Conservation (phyloP, 768 basidiomycete genomes). For the Leccinum olivaceopallidum region DNA sequence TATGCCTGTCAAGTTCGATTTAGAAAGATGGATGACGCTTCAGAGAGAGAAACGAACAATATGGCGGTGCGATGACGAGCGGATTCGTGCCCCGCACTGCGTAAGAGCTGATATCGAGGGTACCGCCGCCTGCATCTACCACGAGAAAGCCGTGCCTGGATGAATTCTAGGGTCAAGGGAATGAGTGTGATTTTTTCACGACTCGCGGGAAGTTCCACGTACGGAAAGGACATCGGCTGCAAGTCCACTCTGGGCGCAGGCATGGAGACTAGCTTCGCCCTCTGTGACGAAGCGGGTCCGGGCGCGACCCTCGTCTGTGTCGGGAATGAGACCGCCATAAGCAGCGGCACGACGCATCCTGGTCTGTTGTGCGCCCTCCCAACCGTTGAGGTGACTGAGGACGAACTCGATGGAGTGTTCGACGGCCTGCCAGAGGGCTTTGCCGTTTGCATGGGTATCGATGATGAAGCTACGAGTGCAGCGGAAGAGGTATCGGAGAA, state of each 20-base stretch:
- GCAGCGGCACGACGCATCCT: slow-evolving; percentile 77
- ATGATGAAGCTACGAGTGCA: slow-evolving; percentile 76
- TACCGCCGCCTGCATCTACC: slow-evolving; percentile 80
- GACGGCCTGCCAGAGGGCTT: slow-evolving; percentile 64
- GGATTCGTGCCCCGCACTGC: slow-evolving; percentile 69
- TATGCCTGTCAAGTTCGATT: slow-evolving; percentile 47
- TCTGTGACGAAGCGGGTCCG: slow-evolving; percentile 81
- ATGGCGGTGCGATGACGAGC: slow-evolving; percentile 53
- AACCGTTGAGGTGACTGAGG: slow-evolving; percentile 79
- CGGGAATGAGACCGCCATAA: slow-evolving; percentile 70
- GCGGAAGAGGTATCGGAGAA: slow-evolving; percentile 68
- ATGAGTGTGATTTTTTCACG: not conserved
- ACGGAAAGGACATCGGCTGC: slow-evolving; percentile 79
- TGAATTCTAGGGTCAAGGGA: slow-evolving; percentile 48
- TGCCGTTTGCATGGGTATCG: slow-evolving; percentile 79
- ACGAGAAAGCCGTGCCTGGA: slow-evolving; percentile 78
- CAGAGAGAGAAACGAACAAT: slow-evolving; percentile 45
- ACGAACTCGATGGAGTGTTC: slow-evolving; percentile 73
- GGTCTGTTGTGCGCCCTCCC: slow-evolving; percentile 75
- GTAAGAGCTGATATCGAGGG: slow-evolving; percentile 79
- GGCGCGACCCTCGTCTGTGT: slow-evolving; percentile 70
- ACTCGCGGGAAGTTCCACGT: slow-evolving; percentile 21
- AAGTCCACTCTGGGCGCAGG: slow-evolving; percentile 75
- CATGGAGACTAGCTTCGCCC: slow-evolving; percentile 81
- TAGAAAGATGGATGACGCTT: not conserved